These are phyloP conservation scores for Betula pendula DNA, from an alignment of 306 rosid genomes.

Conservation along the genomic window DNA sequence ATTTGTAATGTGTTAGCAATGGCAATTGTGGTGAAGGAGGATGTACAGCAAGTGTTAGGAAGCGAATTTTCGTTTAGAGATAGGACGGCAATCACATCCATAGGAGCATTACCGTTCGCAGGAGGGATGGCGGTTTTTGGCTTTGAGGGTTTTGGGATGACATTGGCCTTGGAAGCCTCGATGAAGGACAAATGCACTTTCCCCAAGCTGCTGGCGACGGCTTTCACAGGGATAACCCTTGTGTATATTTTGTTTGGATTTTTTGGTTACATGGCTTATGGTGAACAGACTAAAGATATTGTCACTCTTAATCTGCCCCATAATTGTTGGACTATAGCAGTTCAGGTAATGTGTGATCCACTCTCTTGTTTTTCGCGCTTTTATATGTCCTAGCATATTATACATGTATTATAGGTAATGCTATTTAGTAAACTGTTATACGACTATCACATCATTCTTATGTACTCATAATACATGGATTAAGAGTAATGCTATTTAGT, in stretches of 20 bases:
- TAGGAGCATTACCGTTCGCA: slow-evolving; percentile 87
- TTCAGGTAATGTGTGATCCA: slow-evolving; percentile 58
- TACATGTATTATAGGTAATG: no score
- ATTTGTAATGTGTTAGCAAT: slow-evolving; percentile 74
- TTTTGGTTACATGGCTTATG: slow-evolving; percentile 87
- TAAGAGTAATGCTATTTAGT: no score
- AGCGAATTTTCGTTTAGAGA: slow-evolving; percentile 54
- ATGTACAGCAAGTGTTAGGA: slow-evolving; percentile 42
- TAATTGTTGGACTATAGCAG: slow-evolving; percentile 66
- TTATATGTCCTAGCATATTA: no score
- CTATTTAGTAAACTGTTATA: no score
- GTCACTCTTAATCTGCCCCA: slow-evolving; percentile 82
- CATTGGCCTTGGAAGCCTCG: slow-evolving; percentile 70
- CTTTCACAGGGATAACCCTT: slow-evolving; percentile 67
- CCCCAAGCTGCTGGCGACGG: slow-evolving; percentile 69
- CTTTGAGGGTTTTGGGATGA: slow-evolving; percentile 93
- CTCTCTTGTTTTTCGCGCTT: not conserved
- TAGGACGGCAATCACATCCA: slow-evolving; percentile 66
- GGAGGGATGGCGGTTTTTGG: slow-evolving; percentile 85
- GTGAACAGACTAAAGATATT: slow-evolving; percentile 82
- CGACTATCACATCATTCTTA: no score
- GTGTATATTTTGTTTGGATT: slow-evolving; percentile 72
- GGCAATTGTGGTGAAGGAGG: slow-evolving; percentile 78
- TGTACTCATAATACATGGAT: no score
- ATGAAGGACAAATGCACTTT: slow-evolving; percentile 51